Evolutionary conservation across 805 yeast species (phyloP), one percentile per base, ranked within the genome.

Genomic region (Candida krabiensis): DNA sequence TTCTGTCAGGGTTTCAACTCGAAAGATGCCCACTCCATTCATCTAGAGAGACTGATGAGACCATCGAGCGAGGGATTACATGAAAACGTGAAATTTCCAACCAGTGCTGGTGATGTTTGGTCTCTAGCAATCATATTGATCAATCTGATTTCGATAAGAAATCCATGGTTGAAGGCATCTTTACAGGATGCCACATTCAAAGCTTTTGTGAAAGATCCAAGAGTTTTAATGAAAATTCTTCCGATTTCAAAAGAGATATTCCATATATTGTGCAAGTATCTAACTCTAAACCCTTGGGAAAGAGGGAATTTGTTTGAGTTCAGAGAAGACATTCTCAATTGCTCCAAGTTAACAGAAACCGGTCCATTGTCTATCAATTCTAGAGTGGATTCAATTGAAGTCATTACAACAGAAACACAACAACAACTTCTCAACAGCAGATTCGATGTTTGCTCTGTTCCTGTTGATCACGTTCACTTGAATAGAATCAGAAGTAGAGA

Each of bases 151-250:
- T 86, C 95, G 49, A 81, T 86, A 28, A 73, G 95, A 58, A 90
- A 89, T 53, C 96, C 96, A 19, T 89, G 96, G 96, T 76, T 86
- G 35, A 79, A 82, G 49, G 95, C 96, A 9, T 74, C 83, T 36
- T 65, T 77, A 27, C 73, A 73, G 30, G 88, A 82, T 52, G 64
- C 73, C 27, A 75, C 95, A 0, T 89, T 84, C 62, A 67, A 67
- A 42, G 80, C 79, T 18, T 90, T 74, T 59, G 67, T 78, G 24
- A 66, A 72, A 33, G 77, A 79, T 46, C 71, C 78, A 9, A 53
- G 61, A 9, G 72, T 87, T 4, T 65, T 89, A 38, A 61, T 70
- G 53, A 72, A 75, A 38, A 87, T 89, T 21, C 64, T 89, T 46
- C 95, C 96, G 27, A 73, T 89, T 5, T 80, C 90, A 19, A 56